A percentile compares a stretch with the other conserved stretches of the same genome.
Conservation (phyloP, 352 stramenopile species). For the Phytopythium montanum region DNA sequence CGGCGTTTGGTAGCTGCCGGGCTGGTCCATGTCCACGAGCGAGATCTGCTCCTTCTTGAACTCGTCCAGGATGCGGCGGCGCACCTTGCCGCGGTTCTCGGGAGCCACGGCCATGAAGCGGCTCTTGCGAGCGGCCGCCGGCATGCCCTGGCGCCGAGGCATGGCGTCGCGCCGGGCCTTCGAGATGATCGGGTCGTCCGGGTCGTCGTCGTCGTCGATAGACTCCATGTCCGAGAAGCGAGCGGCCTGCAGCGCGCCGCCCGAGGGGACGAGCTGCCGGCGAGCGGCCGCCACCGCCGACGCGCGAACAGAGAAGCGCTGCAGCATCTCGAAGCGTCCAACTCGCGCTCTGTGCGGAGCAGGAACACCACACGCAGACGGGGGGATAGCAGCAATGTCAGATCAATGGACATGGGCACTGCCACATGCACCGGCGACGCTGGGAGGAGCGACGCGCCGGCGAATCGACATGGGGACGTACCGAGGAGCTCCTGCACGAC, state of each 20-base stretch:
- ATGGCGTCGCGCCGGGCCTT: constrained; percentile 56
- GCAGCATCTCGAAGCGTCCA: constrained; percentile 25
- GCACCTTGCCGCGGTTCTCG: constrained; percentile 74
- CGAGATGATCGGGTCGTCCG: constrained; percentile 62
- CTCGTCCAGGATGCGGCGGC: constrained; percentile 72
- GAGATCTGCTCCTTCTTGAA: constrained; percentile 73
- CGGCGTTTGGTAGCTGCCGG: constrained; percentile 43
- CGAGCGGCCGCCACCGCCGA: constrained; percentile 23
- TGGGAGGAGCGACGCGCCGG: no score
- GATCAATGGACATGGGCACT: background rate
- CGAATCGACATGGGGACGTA: background rate
- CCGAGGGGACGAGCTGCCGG: constrained; percentile 14
- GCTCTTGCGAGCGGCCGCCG: constrained; percentile 68
- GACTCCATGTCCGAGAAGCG: constrained; percentile 54
- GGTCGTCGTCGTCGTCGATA: constrained; percentile 65
- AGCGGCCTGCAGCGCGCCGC: constrained; percentile 33
- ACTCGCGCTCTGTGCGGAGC: background rate
- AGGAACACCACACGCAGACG: background rate
- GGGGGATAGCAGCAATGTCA: background rate
- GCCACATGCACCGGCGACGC: background rate
- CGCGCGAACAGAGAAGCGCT: constrained; percentile 53
- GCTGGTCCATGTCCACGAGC: constrained; percentile 48
- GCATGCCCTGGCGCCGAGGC: constrained; percentile 69
- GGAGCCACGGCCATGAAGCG: constrained; percentile 70
- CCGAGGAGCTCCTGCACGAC: constrained; percentile 6